Base-by-base conservation (phyloP, 441 rosid species). In the Dalechampia spathulata region DNA sequence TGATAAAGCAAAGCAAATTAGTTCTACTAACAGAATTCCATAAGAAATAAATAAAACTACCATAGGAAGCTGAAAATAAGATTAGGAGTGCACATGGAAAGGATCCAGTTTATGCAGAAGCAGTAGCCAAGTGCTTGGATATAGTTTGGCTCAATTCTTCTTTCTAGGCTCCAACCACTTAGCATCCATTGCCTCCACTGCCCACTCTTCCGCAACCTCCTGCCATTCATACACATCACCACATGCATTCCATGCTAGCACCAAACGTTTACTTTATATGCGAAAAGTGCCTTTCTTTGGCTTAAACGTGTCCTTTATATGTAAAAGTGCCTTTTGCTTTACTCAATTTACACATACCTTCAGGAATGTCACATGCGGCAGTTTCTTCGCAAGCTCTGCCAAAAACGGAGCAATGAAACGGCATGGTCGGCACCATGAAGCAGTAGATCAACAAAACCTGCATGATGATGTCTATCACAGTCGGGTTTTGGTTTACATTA, bases 351-450 rank as follows among this genome's bases (percentile, higher is more conserved):
- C 85, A 68, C 88, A 96, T 49, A 89, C 98, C 78, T 89, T 88
- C 19, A 92, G 79, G 72, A 89, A 92, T 57, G 67, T 57, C 39
- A 78, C 96, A 53, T 58, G 34, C 1, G 95, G 78, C 21, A 78
- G 59, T 55, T 72, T 83, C 87, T 76, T 89, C 30, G 99, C 96
- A 63, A 89, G 68, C 66, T 89, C 97, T 43, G 77, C 75, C 58
- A 89, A 58, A 75, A 83, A 72, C 22, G 95, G 96, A 21, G 96
- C 64, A 11, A 92, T 86, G 65, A 85, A 58, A 49, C 96, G 94
- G 69, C 99, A 86, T 17, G 99, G 95, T 56, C 88, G 92, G 11
- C 96, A 88, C 99, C 96, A 92, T 20, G 99, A 73, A 43, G 99
- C 92, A 54, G 95, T 81, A 70, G 89, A 92, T 83, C 94, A 58